These are phyloP conservation scores for Cladosporium sp. DNA, from an alignment of 2,329 filamentous ascomycete genomes.

Conservation along the genomic window DNA sequence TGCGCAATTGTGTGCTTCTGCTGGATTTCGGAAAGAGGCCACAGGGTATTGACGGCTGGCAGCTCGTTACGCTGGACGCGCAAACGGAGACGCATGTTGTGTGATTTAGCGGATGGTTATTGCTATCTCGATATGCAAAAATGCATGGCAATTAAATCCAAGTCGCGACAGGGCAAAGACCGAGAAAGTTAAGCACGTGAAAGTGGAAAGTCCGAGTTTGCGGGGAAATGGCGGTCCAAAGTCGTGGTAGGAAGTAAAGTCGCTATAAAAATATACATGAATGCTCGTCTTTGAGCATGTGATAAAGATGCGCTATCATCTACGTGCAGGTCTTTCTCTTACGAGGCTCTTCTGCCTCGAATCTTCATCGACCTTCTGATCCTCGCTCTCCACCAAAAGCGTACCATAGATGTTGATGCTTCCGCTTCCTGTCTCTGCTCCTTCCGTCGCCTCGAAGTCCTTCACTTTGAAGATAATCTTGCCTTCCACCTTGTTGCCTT, in stretches of 20 bases:
- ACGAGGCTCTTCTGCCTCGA: constrained; percentile 40
- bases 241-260: background rate
- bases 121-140: background rate
- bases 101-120: background rate
- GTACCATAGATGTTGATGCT: constrained; percentile 86
- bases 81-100: constrained; percentile 68
- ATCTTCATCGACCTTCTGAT: constrained; percentile 59
- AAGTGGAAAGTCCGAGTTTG: constrained; percentile 6
- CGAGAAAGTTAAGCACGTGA: constrained; percentile 8
- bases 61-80: constrained; percentile 71
- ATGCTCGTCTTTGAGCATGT: background rate
- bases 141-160: background rate
- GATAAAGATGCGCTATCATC: constrained; percentile 2
- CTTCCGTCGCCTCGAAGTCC: constrained; percentile 73
- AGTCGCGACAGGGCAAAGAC: constrained; percentile 5
- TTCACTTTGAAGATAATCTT: constrained; percentile 75
- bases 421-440: constrained; percentile 67
- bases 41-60: constrained; percentile 70
- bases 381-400: constrained; percentile 70
- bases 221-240: constrained; percentile 7
- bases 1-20: constrained; percentile 63
- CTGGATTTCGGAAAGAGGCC: constrained; percentile 56
- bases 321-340: constrained; percentile 20
- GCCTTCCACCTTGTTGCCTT: constrained; percentile 68
- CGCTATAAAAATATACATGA: constrained; percentile 15